Base-by-base conservation (phyloP, 805 yeast genomes). In the Metschnikowia proteae region DNA sequence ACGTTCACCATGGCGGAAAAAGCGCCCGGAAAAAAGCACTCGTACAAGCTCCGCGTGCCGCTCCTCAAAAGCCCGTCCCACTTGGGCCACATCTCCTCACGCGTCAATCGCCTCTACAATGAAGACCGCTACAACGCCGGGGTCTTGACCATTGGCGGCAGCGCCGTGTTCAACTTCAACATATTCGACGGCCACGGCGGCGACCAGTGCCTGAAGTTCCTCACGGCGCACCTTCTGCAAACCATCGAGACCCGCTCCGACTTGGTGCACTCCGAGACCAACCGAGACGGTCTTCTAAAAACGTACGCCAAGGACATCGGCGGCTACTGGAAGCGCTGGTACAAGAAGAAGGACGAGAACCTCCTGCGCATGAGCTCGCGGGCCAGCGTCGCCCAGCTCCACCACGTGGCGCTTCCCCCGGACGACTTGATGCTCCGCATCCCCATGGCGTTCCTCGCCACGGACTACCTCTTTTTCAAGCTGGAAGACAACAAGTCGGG, bases 141-240 rank as follows among this genome's bases (percentile, higher is more conserved):
- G 27, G 79, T 88, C 45, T 59, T 88, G 34, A 67, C 72, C 23
- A 33, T 70, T 8, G 47, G 56, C 9, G 53, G 47, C 27, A 52
- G 56, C 25, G 57, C 60, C 8, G 60, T 69, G 17, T 86, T 92
- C 68, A 81, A 80, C 55, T 83, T 88, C 59, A 80, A 81, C 40
- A 77, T 94, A 1, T 90, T 87, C 65, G 99, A 94, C 67, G 99
- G 99, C 7, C 99, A 94, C 67, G 99, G 98, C 6, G 96, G 96
- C 23, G 75, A 74, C 25, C 83, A 83, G 46, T 88, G 96, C 58
- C 76, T 90, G 40, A 75, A 71, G 25, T 86, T 77, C 59, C 70
- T 91, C 9, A 68, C 75, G 22, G 65, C 73, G 3, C 71, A 81
- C 47, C 71, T 94, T 29, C 55, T 82, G 75, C 47, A 62, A 60